phyloP scores from a whole-genome alignment of 148 eudicot species.

The Persicaria maculosa region DNA sequence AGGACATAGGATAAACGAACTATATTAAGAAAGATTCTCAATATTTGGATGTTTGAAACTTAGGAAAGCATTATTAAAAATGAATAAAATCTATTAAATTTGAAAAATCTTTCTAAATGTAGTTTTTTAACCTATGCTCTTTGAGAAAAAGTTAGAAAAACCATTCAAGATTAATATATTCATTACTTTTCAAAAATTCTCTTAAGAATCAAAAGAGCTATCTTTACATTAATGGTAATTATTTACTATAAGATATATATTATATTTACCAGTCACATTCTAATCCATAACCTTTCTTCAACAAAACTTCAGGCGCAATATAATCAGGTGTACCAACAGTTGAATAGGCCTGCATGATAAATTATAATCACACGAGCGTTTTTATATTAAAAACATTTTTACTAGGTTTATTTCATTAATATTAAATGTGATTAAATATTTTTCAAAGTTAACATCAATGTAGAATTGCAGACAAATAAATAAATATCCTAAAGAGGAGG shows the following conservation, averaged over 20 bases:
- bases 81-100: too few relatives aligned
- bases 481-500: not conserved
- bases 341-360: constrained; percentile 6
- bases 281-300: constrained; percentile 13
- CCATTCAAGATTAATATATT: not conserved
- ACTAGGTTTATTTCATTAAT: not conserved
- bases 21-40: too few relatives aligned
- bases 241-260: not conserved
- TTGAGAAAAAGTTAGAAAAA: too few relatives aligned
- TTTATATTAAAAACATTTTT: not conserved
- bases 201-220: not conserved
- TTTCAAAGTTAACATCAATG: not conserved
- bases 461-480: not conserved
- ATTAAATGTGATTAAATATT: not conserved
- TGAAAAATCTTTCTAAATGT: too few relatives aligned
- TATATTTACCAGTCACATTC: constrained; percentile 15
- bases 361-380: not conserved
- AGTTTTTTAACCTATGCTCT: too few relatives aligned
- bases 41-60: too few relatives aligned
- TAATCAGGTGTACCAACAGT: constrained; percentile 17
- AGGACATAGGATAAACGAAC: too few relatives aligned
- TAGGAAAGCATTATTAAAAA: too few relatives aligned
- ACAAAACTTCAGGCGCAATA: constrained; percentile 11
- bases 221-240: not conserved
- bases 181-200: not conserved